Evolutionary conservation across 306 rosid species (phyloP), one percentile per base, ranked within the genome.

Genomic region (Canavalia ensiformis): DNA sequence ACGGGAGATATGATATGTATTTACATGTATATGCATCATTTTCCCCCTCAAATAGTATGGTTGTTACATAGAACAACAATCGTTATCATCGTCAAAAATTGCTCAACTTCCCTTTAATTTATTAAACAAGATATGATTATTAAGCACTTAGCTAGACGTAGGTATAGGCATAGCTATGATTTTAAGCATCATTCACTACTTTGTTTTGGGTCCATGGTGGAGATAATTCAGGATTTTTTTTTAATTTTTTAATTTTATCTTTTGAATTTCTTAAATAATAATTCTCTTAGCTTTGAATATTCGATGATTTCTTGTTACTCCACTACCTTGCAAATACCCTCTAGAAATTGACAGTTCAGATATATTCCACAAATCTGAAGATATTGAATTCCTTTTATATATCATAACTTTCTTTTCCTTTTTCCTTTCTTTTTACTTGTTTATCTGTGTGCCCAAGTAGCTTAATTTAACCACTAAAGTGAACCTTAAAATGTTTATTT

Each of bases 101-200:
- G 72, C 18, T 7, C 35, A 59, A 44, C 4, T 12, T 56, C 2
- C 4, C 49, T 67, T 68, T 4, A 1, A 45, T 52, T 76, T 76
- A 85, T 55, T 54, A 74, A 52, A 63, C 7, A 57, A 65, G 13
- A 47, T 13, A 5, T 77, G 74, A 70, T 56, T 44, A 64, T 76
- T 52, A 56, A 34, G 74, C 69, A 75, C 75, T 71, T 28, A 68
- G 33, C 55, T 30, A 62, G 7, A 42, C 2, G 4, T 67, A 69
- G 76, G 85, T 46, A 57, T 54, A 57, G 72, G 83, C 50, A 54
- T 76, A 37, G 66, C 55, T 39, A 76, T 81, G 80, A 85, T 70
- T 71, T 72, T 51, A 54, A 45, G 47, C 77, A 71, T 77, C 83
- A 76, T 54, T 29, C 56, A 5, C 71, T 71, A 28, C 39, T 11